Percentiles rank a stretch among this genome's conserved stretches.
These are phyloP conservation scores for Termitomyces sp. DNA, from an alignment of 768 basidiomycete genomes.

Conservation along the genomic window DNA sequence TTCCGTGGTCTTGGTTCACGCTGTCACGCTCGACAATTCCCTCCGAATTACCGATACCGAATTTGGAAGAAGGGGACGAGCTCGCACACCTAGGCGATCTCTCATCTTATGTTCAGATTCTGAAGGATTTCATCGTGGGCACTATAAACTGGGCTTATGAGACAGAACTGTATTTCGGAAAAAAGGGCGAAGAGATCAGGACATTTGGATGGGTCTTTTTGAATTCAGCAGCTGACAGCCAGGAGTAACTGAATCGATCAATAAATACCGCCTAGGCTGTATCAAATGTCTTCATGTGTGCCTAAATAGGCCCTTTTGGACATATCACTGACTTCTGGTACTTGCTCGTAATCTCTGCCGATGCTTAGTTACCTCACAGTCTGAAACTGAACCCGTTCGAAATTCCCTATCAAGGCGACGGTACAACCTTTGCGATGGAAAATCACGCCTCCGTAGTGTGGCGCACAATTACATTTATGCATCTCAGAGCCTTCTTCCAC, in stretches of 20 bases:
- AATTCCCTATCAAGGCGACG: background rate
- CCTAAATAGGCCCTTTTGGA: background rate
- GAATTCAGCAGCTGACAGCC: constrained; percentile 11
- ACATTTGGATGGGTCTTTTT: constrained; percentile 63
- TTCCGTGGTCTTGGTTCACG: constrained; percentile 13
- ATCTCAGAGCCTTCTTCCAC: background rate
- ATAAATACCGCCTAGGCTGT: background rate
- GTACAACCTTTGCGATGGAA: background rate
- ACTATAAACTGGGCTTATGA: constrained; percentile 64
- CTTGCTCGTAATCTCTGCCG: background rate
- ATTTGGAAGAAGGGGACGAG: constrained; percentile 8
- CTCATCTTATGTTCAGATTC: constrained; percentile 37
- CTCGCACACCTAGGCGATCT: constrained; percentile 12
- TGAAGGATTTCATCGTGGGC: constrained; percentile 54
- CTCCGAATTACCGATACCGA: constrained; percentile 3
- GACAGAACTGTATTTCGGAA: constrained; percentile 55
- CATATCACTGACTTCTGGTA: background rate
- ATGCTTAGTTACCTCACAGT: background rate
- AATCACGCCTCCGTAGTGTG: background rate
- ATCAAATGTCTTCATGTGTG: background rate
- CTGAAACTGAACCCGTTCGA: background rate
- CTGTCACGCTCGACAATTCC: constrained; percentile 4
- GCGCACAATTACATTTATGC: background rate
- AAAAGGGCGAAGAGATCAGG: constrained; percentile 51
- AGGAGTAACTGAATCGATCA: background rate